These are phyloP conservation scores for Boehmeria nivea DNA, from an alignment of 306 rosid species.

Conservation along the genomic window DNA sequence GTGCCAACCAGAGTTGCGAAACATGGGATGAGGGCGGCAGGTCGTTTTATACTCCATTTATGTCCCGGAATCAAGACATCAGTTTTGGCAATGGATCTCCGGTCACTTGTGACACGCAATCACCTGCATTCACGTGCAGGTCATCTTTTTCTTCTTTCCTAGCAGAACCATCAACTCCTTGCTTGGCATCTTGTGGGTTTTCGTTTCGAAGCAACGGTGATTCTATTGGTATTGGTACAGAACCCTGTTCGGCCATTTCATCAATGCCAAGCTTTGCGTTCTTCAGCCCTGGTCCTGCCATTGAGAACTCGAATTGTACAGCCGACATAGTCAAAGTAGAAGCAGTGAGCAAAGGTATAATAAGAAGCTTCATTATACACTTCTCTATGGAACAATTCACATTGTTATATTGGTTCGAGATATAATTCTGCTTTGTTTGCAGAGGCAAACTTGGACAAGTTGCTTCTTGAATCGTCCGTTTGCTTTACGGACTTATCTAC, in stretches of 20 bases:
- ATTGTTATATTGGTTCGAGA: not conserved
- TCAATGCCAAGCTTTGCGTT: constrained; percentile 81
- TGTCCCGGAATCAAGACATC: constrained; percentile 71
- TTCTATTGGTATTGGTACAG: constrained; percentile 29
- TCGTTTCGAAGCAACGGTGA: constrained; percentile 43
- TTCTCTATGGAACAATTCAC: too few species aligned
- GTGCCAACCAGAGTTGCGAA: constrained; percentile 22
- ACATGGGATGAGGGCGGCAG: constrained; percentile 39
- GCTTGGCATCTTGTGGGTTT: constrained; percentile 51
- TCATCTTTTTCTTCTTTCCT: constrained; percentile 69
- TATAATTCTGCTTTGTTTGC: constrained; percentile 14
- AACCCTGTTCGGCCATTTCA: constrained; percentile 44
- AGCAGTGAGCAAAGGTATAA: constrained; percentile 44
- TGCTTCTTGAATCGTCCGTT: constrained; percentile 55
- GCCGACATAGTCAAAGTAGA: too few species aligned
- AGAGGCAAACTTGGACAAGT: constrained; percentile 49
- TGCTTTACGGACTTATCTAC: constrained; percentile 28
- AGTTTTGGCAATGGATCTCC: constrained; percentile 70
- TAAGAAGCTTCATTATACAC: not conserved
- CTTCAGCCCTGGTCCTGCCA: constrained; percentile 46
- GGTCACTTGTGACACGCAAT: constrained; percentile 41
- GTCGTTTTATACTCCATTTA: constrained; percentile 57
- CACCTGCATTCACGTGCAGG: constrained; percentile 67
- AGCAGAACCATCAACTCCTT: constrained; percentile 53
- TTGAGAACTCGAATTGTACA: constrained; percentile 47